Base-by-base conservation (phyloP, 75 land plant genomes). In the Pinus albicaulis region DNA sequence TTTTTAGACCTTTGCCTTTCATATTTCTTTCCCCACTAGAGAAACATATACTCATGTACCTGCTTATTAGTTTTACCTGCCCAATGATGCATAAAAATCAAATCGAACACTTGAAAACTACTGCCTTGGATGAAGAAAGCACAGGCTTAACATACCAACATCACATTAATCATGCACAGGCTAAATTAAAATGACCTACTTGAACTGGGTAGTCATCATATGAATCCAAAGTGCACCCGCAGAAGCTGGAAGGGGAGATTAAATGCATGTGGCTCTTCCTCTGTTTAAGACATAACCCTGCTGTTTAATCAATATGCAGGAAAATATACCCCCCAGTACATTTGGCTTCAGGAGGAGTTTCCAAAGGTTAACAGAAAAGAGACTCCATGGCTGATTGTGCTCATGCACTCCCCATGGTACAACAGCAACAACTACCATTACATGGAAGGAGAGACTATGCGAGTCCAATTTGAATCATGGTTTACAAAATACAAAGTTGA, bases 401-500 rank as follows among this genome's bases (percentile, higher is more conserved):
- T 93, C 15, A 56, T 90, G 81, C 98, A 95, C 75, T 71, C 86
- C 1, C 98, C 98, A 34, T 93, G 93, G 93, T 95, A 95, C 77
- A 91, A 95, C 79, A 91, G 92, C 77, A 82, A 93, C 65, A 79
- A 79, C 59, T 82, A 86, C 60, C 98, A 95, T 48, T 95, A 89
- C 79, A 87, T 90, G 93, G 95, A 95, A 80, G 98, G 98, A 0
- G 98, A 95, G 66, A 79, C 80, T 63, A 95, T 95, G 98, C 83
- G 96, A 36, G 95, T 89, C 0, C 66, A 71, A 71, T 87, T 82
- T 74, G 98, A 95, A 75, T 48, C 91, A 24, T 91, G 87, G 86
- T 79, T 95, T 77, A 91, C 89, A 11, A 66, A 89, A 48, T 73
- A 86, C 84, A 87, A 95, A 78, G 98, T 89, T 48, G 98, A 95